phyloP scores from a whole-genome alignment of 2,329 filamentous ascomycete genomes.

The Ascochyta lentis region DNA sequence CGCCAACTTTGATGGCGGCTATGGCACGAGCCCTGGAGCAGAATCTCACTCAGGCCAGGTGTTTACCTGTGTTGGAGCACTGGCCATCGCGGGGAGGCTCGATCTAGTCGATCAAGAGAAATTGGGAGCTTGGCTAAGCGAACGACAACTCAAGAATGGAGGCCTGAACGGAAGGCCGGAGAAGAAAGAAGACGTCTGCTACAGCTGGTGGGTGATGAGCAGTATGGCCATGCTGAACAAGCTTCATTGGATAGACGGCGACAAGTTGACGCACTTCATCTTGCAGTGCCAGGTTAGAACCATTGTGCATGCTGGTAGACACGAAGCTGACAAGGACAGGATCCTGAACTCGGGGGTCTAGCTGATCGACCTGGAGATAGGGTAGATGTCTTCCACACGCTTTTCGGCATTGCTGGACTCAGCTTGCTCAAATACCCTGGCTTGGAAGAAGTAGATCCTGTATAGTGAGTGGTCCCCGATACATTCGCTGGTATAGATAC shows the following conservation, averaged over 20 bases:
- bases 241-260: constrained; percentile 90
- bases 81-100: constrained; percentile 81
- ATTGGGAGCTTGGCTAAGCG: constrained; percentile 88
- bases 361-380: constrained; percentile 90
- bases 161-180: constrained; percentile 94
- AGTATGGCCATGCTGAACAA: constrained; percentile 88
- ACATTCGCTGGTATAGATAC: neutral
- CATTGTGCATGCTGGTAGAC: neutral
- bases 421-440: constrained; percentile 81
- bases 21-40: constrained; percentile 85
- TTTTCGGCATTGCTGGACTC: constrained; percentile 86
- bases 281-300: constrained; percentile 73
- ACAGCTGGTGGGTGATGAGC: constrained; percentile 98
- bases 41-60: constrained; percentile 96
- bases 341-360: constrained; percentile 81
- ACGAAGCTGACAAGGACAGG: constrained; percentile 52
- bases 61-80: constrained; percentile 88
- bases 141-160: constrained; percentile 85
- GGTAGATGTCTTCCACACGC: constrained; percentile 97
- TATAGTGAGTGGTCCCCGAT: constrained; percentile 69
- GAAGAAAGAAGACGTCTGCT: constrained; percentile 96
- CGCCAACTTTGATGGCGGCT: constrained; percentile 93
- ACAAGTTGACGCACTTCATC: constrained; percentile 81
- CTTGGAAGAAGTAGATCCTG: constrained; percentile 80
- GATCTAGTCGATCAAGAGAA: constrained; percentile 84